phyloP scores from a whole-genome alignment of 768 basidiomycete species.

The Phlebiopsis gigantea region DNA sequence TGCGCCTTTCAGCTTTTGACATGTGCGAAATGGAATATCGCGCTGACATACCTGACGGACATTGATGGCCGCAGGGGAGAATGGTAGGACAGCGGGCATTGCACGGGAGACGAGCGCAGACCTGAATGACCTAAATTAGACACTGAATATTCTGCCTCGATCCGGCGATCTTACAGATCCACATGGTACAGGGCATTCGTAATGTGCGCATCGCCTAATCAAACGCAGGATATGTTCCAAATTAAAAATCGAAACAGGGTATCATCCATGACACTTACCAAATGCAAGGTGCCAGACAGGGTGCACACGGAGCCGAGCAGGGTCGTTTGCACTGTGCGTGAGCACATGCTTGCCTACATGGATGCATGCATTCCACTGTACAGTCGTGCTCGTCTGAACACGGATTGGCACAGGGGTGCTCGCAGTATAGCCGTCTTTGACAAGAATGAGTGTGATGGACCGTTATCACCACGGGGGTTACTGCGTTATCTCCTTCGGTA shows the following conservation, averaged over 20 bases:
- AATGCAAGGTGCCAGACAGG: constrained; percentile 56
- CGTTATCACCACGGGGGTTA: constrained; percentile 24
- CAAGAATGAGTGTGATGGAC: constrained; percentile 45
- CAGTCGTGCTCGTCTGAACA: constrained; percentile 51
- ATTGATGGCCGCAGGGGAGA: constrained; percentile 56
- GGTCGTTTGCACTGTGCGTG: constrained; percentile 43
- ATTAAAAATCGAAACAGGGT: too few relatives aligned
- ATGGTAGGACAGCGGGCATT: constrained; percentile 43
- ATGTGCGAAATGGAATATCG: too few relatives aligned
- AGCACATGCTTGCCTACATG: constrained; percentile 48
- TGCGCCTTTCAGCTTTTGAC: not conserved
- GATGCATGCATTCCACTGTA: constrained; percentile 36
- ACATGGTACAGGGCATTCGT: constrained; percentile 55
- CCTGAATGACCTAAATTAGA: constrained; percentile 28
- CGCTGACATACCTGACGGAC: constrained; percentile 51
- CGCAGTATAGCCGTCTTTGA: constrained; percentile 47
- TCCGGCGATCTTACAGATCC: constrained; percentile 48
- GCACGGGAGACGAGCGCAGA: constrained; percentile 63
- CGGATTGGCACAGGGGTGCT: constrained; percentile 41
- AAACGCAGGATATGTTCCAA: not conserved
- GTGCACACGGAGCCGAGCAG: constrained; percentile 53
- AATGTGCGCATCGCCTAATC: constrained; percentile 39
- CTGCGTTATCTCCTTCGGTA: not conserved
- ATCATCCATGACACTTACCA: constrained; percentile 31
- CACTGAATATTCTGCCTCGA: not conserved